Conservation (phyloP, 2,329 filamentous ascomycete genomes). For the Alternaria brassicicola region DNA sequence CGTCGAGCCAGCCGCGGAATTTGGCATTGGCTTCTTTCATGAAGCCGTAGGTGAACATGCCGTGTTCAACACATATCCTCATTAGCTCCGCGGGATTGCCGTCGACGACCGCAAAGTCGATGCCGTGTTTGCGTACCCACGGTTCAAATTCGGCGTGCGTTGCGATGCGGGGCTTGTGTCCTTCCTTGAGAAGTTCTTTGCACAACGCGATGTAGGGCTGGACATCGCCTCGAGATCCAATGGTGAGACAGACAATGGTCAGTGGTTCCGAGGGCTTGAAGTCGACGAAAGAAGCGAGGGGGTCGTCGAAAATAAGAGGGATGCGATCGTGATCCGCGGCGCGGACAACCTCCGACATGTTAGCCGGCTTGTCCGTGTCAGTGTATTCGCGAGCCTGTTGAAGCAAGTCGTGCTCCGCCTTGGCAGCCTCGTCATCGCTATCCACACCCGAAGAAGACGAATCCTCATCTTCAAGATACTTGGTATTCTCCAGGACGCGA, state of each 20-base stretch:
- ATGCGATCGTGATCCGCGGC: conserved; percentile 61
- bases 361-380: conserved; percentile 24
- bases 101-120: conserved; percentile 86
- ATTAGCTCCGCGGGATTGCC: conserved; percentile 94
- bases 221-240: conserved; percentile 93
- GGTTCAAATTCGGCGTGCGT: conserved; percentile 88
- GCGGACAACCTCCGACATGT: conserved; percentile 38
- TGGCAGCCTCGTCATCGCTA: conserved; percentile 74
- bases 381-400: conserved; percentile 69
- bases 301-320: conserved; percentile 87
- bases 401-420: conserved; percentile 80
- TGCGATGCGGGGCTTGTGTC: conserved; percentile 84
- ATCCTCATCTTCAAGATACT: conserved; percentile 72
- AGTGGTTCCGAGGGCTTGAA: conserved; percentile 85
- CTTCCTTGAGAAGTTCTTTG: conserved; percentile 85
- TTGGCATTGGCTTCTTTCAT: conserved; percentile 74
- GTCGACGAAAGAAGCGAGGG: conserved; percentile 83
- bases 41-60: conserved; percentile 94
- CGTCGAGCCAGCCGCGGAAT: conserved; percentile 95
- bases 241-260: conserved; percentile 89
- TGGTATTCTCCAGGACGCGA: conserved; percentile 73
- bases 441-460: conserved; percentile 71
- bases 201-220: conserved; percentile 97
- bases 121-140: conserved; percentile 92
- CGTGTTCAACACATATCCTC: conserved; percentile 94